Evolutionary conservation across 78 protist genomes (phyloP), one percentile per base, ranked within the genome.

Genomic region (Dictyostelium firmibasis): DNA sequence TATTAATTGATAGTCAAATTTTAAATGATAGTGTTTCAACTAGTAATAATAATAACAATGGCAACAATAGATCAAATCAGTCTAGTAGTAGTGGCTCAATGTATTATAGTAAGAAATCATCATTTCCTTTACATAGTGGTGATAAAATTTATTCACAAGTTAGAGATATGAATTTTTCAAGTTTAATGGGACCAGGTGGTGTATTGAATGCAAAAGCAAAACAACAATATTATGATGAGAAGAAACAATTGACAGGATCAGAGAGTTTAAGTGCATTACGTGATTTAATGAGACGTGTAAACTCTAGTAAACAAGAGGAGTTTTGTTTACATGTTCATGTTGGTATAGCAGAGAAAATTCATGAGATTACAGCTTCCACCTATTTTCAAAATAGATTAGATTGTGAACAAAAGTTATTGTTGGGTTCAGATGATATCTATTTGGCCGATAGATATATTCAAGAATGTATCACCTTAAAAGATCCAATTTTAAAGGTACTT

Each of bases 401-500:
- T 10, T 14, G 9, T 20, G 97, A 97, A 74, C 98, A 95, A 36
- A 81, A 74, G 14, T 27, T 85, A 18, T 35, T 85, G n/a, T 3
- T 23, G 16, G 36, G 62, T n/a, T 6, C 25, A 0, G 82, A 44
- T 25, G 82, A 44, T 14, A 50, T 74, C 9, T 25, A 50, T 36
- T 16, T 38, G 1, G 92, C 62, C 1, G 83, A 74, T 4, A 47
- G 57, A 35, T 97, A 83, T 91, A 76, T 97, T 23, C 97, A 97
- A 16, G 97, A 97, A 35, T 86, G 64, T 47, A 97, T 98, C 33
- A 16, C 25, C 44, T 18, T 33, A 1, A 57, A 76, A 57, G 96
- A 96, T 81, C 92, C 96, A 31, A 62, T 97, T 36, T 20, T 38
- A 31, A 97, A 94, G 70, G 97, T 98, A 20, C 83, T 98, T 23